phyloP scores from a whole-genome alignment of 768 basidiomycete genomes.

The Mycena capillaripes region DNA sequence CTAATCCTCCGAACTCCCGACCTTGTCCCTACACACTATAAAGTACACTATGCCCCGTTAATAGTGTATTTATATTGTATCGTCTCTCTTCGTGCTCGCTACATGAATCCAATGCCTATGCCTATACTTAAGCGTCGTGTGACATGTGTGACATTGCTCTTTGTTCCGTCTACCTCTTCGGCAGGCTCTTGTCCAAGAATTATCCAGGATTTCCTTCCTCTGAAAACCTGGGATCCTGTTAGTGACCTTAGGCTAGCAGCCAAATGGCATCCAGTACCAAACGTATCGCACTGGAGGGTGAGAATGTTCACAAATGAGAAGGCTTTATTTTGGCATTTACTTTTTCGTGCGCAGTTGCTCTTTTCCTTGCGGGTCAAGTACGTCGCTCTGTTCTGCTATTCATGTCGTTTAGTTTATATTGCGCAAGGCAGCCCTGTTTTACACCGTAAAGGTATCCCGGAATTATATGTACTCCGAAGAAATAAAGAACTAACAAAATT shows the following conservation, averaged over 20 bases:
- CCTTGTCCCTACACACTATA: neutral
- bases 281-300: slow-evolving; percentile 32
- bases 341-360: slow-evolving; percentile 47
- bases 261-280: slow-evolving; percentile 24
- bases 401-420: slow-evolving; percentile 17
- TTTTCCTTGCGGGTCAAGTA: slow-evolving; percentile 45
- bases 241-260: neutral
- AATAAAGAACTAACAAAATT: slow-evolving; percentile 1
- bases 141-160: slow-evolving; percentile 3
- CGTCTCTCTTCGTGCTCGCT: neutral
- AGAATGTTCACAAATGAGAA: neutral
- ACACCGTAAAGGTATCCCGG: slow-evolving; percentile 76
- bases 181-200: neutral
- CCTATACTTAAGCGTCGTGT: neutral
- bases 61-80: neutral
- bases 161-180: neutral
- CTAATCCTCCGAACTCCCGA: too few species aligned
- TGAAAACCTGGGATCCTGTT: slow-evolving; percentile 7
- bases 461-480: neutral
- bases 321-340: slow-evolving; percentile 1
- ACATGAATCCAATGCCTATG: neutral
- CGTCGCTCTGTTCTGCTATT: too few species aligned
- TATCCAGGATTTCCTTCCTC: neutral
- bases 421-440: slow-evolving; percentile 82
- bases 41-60: neutral